phyloP scores from a whole-genome alignment of 2,329 filamentous ascomycete genomes.

The Sclerotinia trifoliorum region DNA sequence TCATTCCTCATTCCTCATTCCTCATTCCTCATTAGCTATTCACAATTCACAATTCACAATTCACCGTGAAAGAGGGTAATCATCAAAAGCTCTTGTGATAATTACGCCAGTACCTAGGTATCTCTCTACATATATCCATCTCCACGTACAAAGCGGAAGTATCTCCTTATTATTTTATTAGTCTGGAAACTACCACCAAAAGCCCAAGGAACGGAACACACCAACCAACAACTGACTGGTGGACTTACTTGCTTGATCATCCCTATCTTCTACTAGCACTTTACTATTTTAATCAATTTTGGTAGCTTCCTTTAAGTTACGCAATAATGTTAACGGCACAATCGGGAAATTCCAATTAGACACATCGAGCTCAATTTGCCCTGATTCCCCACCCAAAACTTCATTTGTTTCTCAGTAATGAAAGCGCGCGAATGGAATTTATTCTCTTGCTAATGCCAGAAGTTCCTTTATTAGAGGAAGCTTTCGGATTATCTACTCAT shows the following conservation, averaged over 20 bases:
- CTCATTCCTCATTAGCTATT: too few species aligned
- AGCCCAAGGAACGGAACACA: background rate
- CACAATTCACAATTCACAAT: too few species aligned
- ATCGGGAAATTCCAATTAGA: constrained; percentile 19
- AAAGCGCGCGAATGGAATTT: constrained; percentile 19
- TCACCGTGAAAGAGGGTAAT: too few species aligned
- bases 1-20: too few species aligned
- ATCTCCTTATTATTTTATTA: too few species aligned
- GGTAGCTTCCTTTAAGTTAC: background rate
- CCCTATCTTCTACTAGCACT: background rate
- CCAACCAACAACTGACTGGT: background rate
- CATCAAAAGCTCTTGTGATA: too few species aligned
- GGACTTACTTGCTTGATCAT: background rate
- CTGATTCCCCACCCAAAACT: constrained; percentile 16
- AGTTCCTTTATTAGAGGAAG: constrained; percentile 18
- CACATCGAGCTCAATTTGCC: constrained; percentile 19
- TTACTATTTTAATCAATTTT: background rate
- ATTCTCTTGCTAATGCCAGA: constrained; percentile 12
- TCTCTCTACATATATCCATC: too few species aligned
- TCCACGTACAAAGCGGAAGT: too few species aligned
- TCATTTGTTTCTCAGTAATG: constrained; percentile 20
- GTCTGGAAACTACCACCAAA: background rate
- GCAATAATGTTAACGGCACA: constrained; percentile 11
- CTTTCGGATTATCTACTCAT: background rate
- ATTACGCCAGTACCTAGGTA: too few species aligned